Conservation (phyloP, 495 filamentous ascomycete genomes). For the Elaphomyces granulatus region DNA sequence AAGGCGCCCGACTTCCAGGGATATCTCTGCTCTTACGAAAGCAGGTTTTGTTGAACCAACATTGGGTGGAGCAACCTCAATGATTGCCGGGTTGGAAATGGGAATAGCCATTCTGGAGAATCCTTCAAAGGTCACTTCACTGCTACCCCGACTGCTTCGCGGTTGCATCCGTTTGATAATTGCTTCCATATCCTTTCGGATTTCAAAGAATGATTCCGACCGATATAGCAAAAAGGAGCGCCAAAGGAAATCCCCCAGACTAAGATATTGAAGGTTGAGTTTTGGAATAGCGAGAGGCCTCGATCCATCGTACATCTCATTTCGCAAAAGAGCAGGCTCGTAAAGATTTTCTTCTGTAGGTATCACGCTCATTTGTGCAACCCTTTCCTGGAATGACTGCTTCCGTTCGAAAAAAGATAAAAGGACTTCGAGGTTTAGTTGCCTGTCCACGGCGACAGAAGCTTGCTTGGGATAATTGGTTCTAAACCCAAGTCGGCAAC, state of each 20-base stretch:
- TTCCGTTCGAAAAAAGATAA: slow-evolving; percentile 64
- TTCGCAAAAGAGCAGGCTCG: slow-evolving; percentile 66
- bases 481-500: slow-evolving; percentile 57
- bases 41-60: slow-evolving; percentile 82
- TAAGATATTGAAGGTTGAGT: slow-evolving; percentile 88
- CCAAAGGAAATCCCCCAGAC: slow-evolving; percentile 91
- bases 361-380: slow-evolving; percentile 53
- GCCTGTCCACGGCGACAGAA: slow-evolving; percentile 44
- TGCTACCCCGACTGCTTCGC: slow-evolving; percentile 41
- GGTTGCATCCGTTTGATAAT: slow-evolving; percentile 67
- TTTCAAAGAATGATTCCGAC: slow-evolving; percentile 86
- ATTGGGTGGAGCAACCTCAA: slow-evolving; percentile 70
- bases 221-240: slow-evolving; percentile 76
- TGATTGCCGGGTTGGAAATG: slow-evolving; percentile 72
- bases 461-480: slow-evolving; percentile 63
- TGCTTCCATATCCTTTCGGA: slow-evolving; percentile 79
- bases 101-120: slow-evolving; percentile 86
- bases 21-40: slow-evolving; percentile 71
- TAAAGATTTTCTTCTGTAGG: slow-evolving; percentile 80
- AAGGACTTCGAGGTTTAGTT: slow-evolving; percentile 62
- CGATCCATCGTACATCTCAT: slow-evolving; percentile 81
- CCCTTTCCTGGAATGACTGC: slow-evolving; percentile 69
- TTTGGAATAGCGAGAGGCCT: slow-evolving; percentile 85
- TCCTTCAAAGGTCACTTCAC: slow-evolving; percentile 57
- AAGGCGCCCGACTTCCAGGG: slow-evolving; percentile 70